These are phyloP conservation scores for Phytopythium kandeliae DNA, from an alignment of 352 stramenopile genomes.

Conservation along the genomic window DNA sequence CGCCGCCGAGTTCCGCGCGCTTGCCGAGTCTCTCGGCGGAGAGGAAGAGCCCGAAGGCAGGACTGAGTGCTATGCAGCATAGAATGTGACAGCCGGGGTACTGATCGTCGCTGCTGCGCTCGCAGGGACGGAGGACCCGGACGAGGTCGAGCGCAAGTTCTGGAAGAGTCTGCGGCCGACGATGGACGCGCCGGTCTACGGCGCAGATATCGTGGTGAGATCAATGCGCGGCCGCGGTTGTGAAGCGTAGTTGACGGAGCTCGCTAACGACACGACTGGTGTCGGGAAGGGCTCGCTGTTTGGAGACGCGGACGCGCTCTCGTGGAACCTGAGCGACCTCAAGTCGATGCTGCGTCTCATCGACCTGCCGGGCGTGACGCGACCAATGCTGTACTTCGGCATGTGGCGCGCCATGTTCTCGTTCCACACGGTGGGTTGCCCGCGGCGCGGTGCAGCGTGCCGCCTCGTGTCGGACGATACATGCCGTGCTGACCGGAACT, in stretches of 20 bases:
- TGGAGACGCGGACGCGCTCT: conserved; percentile 45
- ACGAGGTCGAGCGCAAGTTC: conserved; percentile 77
- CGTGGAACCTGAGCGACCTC: conserved; percentile 87
- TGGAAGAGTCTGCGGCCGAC: conserved; percentile 85
- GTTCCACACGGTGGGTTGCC: conserved; percentile 71
- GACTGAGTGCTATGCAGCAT: not conserved
- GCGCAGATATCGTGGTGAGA: conserved; percentile 84
- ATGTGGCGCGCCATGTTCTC: conserved; percentile 94
- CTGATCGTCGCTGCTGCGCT: not conserved
- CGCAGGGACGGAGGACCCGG: conserved; percentile 24
- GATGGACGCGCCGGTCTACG: conserved; percentile 88
- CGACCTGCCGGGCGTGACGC: conserved; percentile 82
- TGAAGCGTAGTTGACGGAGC: no score
- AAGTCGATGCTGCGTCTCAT: conserved; percentile 84
- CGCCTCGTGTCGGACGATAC: no score
- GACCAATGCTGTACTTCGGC: conserved; percentile 92
- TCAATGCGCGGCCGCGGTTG: no score
- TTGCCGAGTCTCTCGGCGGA: conserved; percentile 27
- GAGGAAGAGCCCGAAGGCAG: conserved; percentile 11
- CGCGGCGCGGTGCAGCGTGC: no score
- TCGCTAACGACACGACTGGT: not conserved
- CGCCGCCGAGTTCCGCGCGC: conserved; percentile 50
- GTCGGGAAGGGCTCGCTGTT: conserved; percentile 72
- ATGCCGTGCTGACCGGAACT: not conserved
- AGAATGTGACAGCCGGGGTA: not conserved